Percentiles rank a stretch among this genome's conserved stretches.
Conservation (phyloP, 805 yeast genomes). For the Jamesozyma jinghongensis region DNA sequence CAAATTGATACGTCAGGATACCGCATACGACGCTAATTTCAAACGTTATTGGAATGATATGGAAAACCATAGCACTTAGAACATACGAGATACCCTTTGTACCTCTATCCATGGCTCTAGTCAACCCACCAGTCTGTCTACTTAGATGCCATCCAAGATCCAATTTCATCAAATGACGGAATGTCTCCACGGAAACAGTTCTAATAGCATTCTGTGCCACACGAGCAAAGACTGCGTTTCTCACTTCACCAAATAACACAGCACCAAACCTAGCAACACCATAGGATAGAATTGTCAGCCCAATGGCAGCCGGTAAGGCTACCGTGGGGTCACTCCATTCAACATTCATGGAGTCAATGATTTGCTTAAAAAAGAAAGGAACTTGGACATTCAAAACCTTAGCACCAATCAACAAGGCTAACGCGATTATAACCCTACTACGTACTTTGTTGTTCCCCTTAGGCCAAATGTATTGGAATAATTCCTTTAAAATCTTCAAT, state of each 20-base stretch:
- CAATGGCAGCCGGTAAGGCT: slow-evolving; percentile 44
- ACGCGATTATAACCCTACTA: slow-evolving; percentile 65
- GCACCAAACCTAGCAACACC: slow-evolving; percentile 94
- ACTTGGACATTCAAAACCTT: slow-evolving; percentile 90
- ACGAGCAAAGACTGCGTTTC: slow-evolving; percentile 91
- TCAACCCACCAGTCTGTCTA: slow-evolving; percentile 91
- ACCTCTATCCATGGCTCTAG: slow-evolving; percentile 95
- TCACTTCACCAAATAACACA: slow-evolving; percentile 83
- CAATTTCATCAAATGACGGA: slow-evolving; percentile 68
- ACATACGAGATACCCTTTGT: slow-evolving; percentile 95
- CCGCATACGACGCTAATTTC: slow-evolving; percentile 93
- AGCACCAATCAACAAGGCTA: slow-evolving; percentile 64
- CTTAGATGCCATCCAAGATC: slow-evolving; percentile 86
- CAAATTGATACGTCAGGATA: slow-evolving; percentile 86
- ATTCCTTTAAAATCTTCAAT: slow-evolving; percentile 48
- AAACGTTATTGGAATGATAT: slow-evolving; percentile 83
- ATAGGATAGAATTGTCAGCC: slow-evolving; percentile 68
- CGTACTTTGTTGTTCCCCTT: slow-evolving; percentile 56
- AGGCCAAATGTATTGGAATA: slow-evolving; percentile 76
- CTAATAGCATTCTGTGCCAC: slow-evolving; percentile 94
- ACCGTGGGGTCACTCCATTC: slow-evolving; percentile 70
- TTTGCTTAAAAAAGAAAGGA: slow-evolving; percentile 84
- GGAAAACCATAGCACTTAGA: slow-evolving; percentile 93
- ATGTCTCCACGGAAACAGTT: slow-evolving; percentile 81
- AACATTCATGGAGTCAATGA: slow-evolving; percentile 85